Evolutionary conservation across 2,329 filamentous ascomycete genomes (phyloP), one percentile per base, ranked within the genome.

Genomic region (Colletotrichum acutatum): DNA sequence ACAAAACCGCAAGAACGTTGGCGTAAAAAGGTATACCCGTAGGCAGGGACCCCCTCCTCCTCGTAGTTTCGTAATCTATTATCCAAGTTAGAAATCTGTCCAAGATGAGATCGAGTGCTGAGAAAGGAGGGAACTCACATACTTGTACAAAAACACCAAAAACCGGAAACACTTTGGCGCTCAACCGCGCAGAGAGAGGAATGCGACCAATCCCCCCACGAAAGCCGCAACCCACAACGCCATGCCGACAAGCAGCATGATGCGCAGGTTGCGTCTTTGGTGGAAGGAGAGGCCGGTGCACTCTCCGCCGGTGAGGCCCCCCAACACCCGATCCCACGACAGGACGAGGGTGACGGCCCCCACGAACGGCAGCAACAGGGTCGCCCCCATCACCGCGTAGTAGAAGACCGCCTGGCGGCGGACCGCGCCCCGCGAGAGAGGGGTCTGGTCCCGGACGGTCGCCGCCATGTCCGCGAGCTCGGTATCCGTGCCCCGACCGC

Each of bases 381-480:
- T 56, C 11, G 26, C 24, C 9, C 32, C 56, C 66, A 73, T 71
- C 46, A 42, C 24, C 28, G 24, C 67, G 32, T 22, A 3, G 67
- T 66, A 73, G 61, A 61, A 73, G 30, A 28, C 46, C 61, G 19
- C 57, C 19, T 65, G 68, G 32, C 71, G 71, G 19, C 34, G 56
- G n/a, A 34, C 32, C 67, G 71, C 71, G 28, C n/a, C 32, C 26
- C 30, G 54, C 7, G 66, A 60, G 49, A 71, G 66, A 1, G 68
- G 66, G 3, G 61, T 34, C 19, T 52, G 16, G 56, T 70, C 56
- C 22, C 49, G 30, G 26, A 57, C 37, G 24, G 64, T 68, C 24
- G 52, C 63, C 9, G 71, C 71, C 56, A 73, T 73, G 61, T 65
- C 71, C 28, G 60, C 71, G 37, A 73, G 60, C 57, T 73, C 71